Base-by-base conservation (phyloP, 306 rosid genomes). In the apple (Malus domestica) region DNA sequence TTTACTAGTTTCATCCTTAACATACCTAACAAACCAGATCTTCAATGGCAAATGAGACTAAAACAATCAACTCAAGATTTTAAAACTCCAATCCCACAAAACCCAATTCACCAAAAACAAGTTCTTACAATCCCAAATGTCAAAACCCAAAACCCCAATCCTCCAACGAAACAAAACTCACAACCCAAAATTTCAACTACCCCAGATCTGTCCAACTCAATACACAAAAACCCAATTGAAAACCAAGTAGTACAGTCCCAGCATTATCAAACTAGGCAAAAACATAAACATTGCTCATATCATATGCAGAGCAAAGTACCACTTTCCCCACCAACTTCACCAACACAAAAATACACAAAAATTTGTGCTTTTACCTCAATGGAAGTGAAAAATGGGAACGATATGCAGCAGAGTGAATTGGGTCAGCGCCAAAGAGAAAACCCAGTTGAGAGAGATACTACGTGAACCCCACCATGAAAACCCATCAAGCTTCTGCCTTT, bases 1-100 rank as follows among this genome's bases (percentile, higher is more conserved):
- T 84, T 72, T 54, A 80, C 73, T 68, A 72, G 60, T 61, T 81
- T 86, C 93, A 88, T 81, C 85, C 81, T 85, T 88, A 70, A 80
- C 83, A 68, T 81, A 67, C 27, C 59, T 40, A 54, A 76, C 8
- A 61, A 44, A 54, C 68, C 71, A 78, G 75, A 80, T 73, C 74
- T 67, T 63, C 22, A 60, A 40, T 12, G 32, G 44, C 35, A 16
- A 67, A 74, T 27, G 67, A 78, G 19, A 42, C 62, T 67, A 65
- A 38, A 22, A 8, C 82, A 62, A 68, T 55, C 68, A 45, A 67
- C 67, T 10, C 55, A 69, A 62, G 78, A 75, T 82, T 45, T 27
- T 54, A 67, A 59, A 73, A 65, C 63, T 57, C 73, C 62, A 71
- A 86, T 58, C 60, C 55, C 33, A 55, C 67, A 68, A 29, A 4